phyloP scores from a whole-genome alignment of 2,329 filamentous ascomycete genomes.

The Rhinocladiella similis region DNA sequence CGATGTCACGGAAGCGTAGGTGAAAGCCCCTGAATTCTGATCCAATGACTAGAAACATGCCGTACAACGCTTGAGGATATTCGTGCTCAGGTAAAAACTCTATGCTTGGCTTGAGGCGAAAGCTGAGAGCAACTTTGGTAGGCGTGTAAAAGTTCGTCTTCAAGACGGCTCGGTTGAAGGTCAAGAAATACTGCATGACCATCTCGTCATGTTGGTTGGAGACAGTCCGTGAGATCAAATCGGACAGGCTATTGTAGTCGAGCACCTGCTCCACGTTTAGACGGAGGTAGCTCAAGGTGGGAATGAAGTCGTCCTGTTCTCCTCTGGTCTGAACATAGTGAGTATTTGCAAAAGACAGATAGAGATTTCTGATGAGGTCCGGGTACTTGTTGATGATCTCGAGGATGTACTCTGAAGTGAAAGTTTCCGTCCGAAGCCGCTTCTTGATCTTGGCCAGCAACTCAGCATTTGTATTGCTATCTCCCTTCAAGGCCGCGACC shows the following conservation, averaged over 20 bases:
- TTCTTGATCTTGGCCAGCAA: constrained; percentile 93
- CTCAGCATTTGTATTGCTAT: constrained; percentile 81
- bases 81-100: constrained; percentile 84
- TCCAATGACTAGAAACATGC: constrained; percentile 98
- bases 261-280: constrained; percentile 72
- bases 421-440: constrained; percentile 90
- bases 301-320: constrained; percentile 67
- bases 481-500: constrained; percentile 73
- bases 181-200: constrained; percentile 94
- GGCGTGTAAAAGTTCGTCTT: constrained; percentile 99
- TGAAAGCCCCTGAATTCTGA: constrained; percentile 97
- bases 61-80: constrained; percentile 90
- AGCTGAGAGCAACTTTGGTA: constrained; percentile 96
- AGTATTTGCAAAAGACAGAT: constrained; percentile 85
- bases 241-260: constrained; percentile 70
- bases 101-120: constrained; percentile 76
- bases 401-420: constrained; percentile 95
- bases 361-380: constrained; percentile 79
- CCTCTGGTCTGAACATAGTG: constrained; percentile 72
- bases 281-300: constrained; percentile 67
- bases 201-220: constrained; percentile 94
- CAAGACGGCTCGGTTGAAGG: constrained; percentile 89
- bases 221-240: constrained; percentile 75
- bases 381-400: constrained; percentile 95
- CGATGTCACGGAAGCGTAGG: constrained; percentile 93